These are phyloP conservation scores for Scenedesmus sp. DNA, from an alignment of 163 green algal species.

Conservation along the genomic window DNA sequence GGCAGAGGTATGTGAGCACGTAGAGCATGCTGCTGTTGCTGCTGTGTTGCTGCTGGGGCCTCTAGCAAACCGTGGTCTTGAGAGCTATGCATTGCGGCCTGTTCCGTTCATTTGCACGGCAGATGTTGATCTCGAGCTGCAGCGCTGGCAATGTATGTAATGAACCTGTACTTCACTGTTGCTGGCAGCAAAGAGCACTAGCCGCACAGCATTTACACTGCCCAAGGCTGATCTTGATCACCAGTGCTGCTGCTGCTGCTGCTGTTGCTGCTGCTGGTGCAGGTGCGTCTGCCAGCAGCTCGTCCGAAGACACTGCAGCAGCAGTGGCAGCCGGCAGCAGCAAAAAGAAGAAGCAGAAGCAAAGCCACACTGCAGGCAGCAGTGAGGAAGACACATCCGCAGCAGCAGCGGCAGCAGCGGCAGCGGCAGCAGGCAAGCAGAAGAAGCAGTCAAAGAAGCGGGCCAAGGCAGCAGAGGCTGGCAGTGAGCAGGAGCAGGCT, in stretches of 20 bases:
- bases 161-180: not conserved
- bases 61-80: not conserved
- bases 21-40: not conserved
- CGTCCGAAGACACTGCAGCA: conserved; percentile 39
- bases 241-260: not conserved
- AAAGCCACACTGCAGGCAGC: not conserved
- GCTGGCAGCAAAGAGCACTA: too few species aligned
- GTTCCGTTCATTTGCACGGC: too few species aligned
- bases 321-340: conserved; percentile 23
- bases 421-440: conserved; percentile 39
- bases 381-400: not conserved
- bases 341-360: conserved; percentile 30
- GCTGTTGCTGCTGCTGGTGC: not conserved
- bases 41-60: not conserved
- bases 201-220: too few species aligned
- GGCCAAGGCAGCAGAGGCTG: not conserved
- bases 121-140: not conserved
- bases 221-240: not conserved
- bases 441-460: conserved; percentile 11
- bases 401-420: conserved; percentile 28
- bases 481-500: conserved; percentile 13
- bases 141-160: not conserved
- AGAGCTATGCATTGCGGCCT: too few species aligned
- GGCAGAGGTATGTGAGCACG: not conserved
- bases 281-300: conserved; percentile 5